Percentiles rank a stretch among this genome's conserved stretches.
Conservation (phyloP, 2,329 filamentous ascomycete genomes). For the Aspergillus oerlinghausenensis region DNA sequence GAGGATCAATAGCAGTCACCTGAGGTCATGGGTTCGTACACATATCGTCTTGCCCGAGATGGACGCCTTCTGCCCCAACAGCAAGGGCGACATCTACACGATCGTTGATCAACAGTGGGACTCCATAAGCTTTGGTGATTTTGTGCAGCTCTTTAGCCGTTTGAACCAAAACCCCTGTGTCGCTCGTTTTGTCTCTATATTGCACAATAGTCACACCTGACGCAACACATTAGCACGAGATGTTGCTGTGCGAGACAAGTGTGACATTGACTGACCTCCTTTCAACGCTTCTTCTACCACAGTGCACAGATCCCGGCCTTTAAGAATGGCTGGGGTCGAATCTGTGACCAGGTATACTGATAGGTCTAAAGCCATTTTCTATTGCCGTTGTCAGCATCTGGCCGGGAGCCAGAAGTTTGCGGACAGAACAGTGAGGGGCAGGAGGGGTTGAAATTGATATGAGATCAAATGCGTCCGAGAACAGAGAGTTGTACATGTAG, state of each 20-base stretch:
- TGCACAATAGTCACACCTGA: constrained; percentile 74
- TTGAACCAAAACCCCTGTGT: constrained; percentile 66
- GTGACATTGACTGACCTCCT: constrained; percentile 54
- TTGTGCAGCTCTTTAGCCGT: constrained; percentile 67
- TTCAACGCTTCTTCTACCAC: constrained; percentile 72
- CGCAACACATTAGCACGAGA: constrained; percentile 17
- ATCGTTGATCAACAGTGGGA: constrained; percentile 90
- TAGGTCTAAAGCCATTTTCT: constrained; percentile 59
- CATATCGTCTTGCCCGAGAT: constrained; percentile 93
- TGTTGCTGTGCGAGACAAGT: background rate
- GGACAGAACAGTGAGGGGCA: background rate
- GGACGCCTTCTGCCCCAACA: constrained; percentile 83
- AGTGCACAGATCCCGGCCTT: constrained; percentile 61
- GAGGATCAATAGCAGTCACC: background rate
- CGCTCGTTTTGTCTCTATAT: constrained; percentile 80
- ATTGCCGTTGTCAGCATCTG: constrained; percentile 4
- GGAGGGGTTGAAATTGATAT: background rate
- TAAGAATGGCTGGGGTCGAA: constrained; percentile 80
- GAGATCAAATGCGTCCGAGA: background rate
- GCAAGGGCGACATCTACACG: constrained; percentile 83
- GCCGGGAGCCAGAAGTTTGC: constrained; percentile 10
- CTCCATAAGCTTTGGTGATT: constrained; percentile 61
- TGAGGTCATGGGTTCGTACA: constrained; percentile 44
- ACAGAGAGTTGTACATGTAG: background rate
- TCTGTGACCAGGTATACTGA: constrained; percentile 89